Conservation (phyloP, 177 flowering plant species). For the Vitis hybrid region DNA sequence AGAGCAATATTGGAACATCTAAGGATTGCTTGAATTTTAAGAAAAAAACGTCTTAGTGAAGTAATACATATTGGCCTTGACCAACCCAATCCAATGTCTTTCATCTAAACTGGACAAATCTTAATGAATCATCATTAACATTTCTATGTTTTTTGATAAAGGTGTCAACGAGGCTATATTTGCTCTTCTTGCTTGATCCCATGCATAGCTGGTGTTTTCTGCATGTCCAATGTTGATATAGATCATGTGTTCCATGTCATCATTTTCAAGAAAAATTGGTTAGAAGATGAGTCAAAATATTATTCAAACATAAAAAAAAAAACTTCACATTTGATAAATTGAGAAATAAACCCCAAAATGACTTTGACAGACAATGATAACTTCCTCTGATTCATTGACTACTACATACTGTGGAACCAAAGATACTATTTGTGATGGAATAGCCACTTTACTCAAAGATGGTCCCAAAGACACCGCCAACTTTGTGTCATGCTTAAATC, state of each 20-base stretch:
- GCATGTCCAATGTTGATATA: conserved; percentile 40
- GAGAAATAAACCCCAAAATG: conserved; percentile 56
- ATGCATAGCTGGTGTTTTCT: conserved; percentile 44
- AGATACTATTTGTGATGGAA: conserved; percentile 61
- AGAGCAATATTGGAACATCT: conserved; percentile 28
- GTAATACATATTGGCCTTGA: conserved; percentile 93
- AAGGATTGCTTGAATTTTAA: conserved; percentile 59
- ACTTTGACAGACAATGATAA: conserved; percentile 68
- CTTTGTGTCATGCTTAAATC: conserved; percentile 39
- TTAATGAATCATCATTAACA: conserved; percentile 44
- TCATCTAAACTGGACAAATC: conserved; percentile 59
- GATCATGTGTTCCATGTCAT: conserved; percentile 47
- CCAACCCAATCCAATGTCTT: conserved; percentile 56
- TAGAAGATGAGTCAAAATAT: conserved; percentile 2
- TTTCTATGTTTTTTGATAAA: conserved; percentile 66
- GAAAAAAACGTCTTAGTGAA: conserved; percentile 85
- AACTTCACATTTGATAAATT: not conserved
- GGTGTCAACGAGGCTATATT: conserved; percentile 54
- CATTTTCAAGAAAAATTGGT: conserved; percentile 34
- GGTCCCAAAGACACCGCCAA: conserved; percentile 73
- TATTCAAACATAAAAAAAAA: not conserved
- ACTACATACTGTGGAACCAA: conserved; percentile 72
- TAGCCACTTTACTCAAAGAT: conserved; percentile 26
- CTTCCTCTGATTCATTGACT: conserved; percentile 63
- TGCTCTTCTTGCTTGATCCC: conserved; percentile 43